Conservation (phyloP, 106 monocot genomes). For the Triglochin maritima region DNA sequence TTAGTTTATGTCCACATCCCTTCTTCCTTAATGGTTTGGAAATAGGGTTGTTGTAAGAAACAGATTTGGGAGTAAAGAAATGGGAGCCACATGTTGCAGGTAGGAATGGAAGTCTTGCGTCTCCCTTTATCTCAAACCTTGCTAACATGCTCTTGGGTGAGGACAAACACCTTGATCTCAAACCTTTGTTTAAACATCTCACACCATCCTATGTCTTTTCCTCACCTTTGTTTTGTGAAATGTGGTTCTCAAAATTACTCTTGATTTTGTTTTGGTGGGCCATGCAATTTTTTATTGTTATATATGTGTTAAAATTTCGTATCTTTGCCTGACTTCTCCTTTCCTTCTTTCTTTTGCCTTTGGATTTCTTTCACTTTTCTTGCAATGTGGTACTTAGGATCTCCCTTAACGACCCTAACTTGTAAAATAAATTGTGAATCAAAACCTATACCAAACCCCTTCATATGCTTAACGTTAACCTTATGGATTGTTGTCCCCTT, state of each 20-base stretch:
- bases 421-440: too few species aligned
- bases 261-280: not conserved
- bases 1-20: slow-evolving; percentile 9
- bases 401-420: not conserved
- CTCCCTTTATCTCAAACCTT: slow-evolving; percentile 4
- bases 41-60: slow-evolving; percentile 2
- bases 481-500: too few species aligned
- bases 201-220: too few species aligned
- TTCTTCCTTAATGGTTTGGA: too few species aligned
- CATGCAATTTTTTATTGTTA: not conserved
- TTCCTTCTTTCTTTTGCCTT: not conserved
- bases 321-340: not conserved
- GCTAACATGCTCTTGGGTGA: slow-evolving; percentile 30
- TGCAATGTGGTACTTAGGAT: slow-evolving; percentile 2
- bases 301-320: not conserved
- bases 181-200: too few species aligned
- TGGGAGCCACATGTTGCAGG: not conserved
- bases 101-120: slow-evolving; percentile 2
- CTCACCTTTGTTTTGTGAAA: not conserved
- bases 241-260: not conserved
- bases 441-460: too few species aligned
- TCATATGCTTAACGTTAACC: too few species aligned
- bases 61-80: not conserved
- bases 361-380: slow-evolving; percentile 4
- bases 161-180: slow-evolving; percentile 6